Evolutionary conservation across 306 rosid species (phyloP), one percentile per base, ranked within the genome.

Genomic region (Mimosa pudica): DNA sequence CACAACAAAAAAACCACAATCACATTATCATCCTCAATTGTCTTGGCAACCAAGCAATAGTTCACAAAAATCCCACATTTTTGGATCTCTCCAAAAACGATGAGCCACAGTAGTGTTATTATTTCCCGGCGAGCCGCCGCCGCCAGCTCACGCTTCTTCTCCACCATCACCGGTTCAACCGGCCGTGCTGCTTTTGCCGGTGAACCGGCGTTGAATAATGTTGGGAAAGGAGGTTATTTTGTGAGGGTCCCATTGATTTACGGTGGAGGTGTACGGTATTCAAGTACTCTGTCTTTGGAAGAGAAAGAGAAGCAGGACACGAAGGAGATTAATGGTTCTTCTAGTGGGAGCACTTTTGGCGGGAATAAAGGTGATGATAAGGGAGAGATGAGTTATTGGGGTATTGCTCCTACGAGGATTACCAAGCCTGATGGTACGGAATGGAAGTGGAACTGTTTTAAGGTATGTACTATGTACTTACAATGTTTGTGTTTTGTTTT

Each of bases 371-470:
- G 79, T 3, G 75, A 81, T 3, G 75, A 72, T 76, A 86, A 87
- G 2, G 79, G 46, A 12, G 8, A 82, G 5, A 41, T 66, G 47
- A 92, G 93, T 52, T 92, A 92, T 51, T 92, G 96, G 97, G 97
- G 97, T 1, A 42, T 90, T 57, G 73, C 83, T 0, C 77, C 84
- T 0, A 16, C 77, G 8, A 87, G 74, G 81, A 13, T 89, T 58
- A 84, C 73, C 20, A 87, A 76, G 61, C 69, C 74, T 0, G 95
- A 92, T 64, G 97, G 97, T 16, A 80, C 95, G 7, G 90, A 87
- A 58, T 90, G 95, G 97, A 85, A 79, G 35, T 92, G 97, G 97
- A 68, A 58, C 48, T 87, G 97, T 84, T 92, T 92, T 32, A 92
- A 81, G 90, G 97, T 92, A 80, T 35, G 74, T 24, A 24, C 30